These are phyloP conservation scores for Gyromitra esculenta DNA, from an alignment of 2,329 filamentous ascomycete species.

Conservation along the genomic window DNA sequence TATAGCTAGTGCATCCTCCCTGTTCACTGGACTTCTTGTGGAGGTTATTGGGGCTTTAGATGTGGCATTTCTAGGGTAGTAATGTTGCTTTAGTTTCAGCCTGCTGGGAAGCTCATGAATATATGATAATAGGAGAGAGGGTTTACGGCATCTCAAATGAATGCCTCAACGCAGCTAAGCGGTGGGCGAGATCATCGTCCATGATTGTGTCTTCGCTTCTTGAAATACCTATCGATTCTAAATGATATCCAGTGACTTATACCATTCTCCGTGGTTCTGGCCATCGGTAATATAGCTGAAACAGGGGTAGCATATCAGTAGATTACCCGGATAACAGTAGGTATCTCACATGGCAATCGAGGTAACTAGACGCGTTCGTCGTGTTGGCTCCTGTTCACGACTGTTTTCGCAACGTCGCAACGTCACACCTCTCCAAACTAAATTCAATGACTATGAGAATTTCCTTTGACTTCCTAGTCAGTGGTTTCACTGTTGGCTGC, in stretches of 20 bases:
- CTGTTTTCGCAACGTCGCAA: neutral
- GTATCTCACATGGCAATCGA: no score
- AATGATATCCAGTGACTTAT: neutral
- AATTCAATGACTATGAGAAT: constrained; percentile 47
- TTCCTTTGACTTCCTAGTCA: constrained; percentile 53
- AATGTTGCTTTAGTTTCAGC: constrained; percentile 12
- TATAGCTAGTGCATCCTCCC: constrained; percentile 34
- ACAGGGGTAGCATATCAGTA: neutral
- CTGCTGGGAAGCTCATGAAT: neutral
- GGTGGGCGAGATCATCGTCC: constrained; percentile 46
- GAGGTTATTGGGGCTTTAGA: neutral
- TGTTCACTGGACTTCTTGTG: neutral
- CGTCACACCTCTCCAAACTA: neutral
- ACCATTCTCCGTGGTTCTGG: no score
- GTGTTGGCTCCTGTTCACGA: neutral
- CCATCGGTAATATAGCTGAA: no score
- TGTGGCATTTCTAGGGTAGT: neutral
- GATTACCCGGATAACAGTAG: constrained; percentile 15
- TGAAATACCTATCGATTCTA: neutral
- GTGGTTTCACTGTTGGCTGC: constrained; percentile 53
- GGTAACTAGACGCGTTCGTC: neutral
- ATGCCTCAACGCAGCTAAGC: constrained; percentile 33
- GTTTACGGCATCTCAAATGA: constrained; percentile 36
- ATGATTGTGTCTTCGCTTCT: constrained; percentile 17
- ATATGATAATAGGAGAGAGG: neutral